A percentile compares a stretch with the other conserved stretches of the same genome.
Evolutionary conservation across 164 flowering plant genomes (phyloP).

Genomic region (Vitis labrusca): DNA sequence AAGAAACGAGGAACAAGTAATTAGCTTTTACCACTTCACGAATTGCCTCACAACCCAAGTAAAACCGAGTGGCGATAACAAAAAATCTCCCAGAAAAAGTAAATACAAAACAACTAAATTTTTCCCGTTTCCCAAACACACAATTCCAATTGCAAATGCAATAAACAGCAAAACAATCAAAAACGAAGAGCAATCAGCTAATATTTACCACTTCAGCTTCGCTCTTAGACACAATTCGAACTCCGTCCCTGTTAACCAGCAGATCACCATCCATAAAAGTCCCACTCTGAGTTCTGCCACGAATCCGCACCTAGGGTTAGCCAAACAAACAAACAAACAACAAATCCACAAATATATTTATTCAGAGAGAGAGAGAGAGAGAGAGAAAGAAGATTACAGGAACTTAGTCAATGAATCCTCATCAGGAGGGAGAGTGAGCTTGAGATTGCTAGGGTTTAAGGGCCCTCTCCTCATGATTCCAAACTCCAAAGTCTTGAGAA

Average conservation of each 20-base stretch:
- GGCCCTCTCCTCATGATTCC: slow-evolving; percentile 15
- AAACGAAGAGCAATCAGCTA: neutral
- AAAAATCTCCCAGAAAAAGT: no score
- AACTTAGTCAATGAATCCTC: slow-evolving; percentile 57
- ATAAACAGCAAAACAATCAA: neutral
- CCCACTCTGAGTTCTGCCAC: slow-evolving; percentile 74
- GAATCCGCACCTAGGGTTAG: neutral
- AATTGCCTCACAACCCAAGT: no score
- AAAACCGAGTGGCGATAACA: no score
- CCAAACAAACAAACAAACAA: neutral
- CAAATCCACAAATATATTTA: neutral
- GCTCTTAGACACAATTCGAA: slow-evolving; percentile 67
- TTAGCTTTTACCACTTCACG: no score
- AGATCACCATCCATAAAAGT: slow-evolving; percentile 93
- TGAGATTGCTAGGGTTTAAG: slow-evolving; percentile 7
- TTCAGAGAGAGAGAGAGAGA: slow-evolving; percentile 3
- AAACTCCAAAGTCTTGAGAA: neutral
- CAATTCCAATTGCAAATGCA: neutral
- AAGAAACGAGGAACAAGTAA: no score
- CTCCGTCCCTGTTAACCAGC: slow-evolving; percentile 82
- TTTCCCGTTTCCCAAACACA: neutral
- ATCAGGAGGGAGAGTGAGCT: slow-evolving; percentile 40
- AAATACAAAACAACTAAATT: neutral
- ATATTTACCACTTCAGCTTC: slow-evolving; percentile 53
- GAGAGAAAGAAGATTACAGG: slow-evolving; percentile 47